Base-by-base conservation (phyloP, 2,329 filamentous ascomycete species). In the Cephalotrichum gorgonifer region DNA sequence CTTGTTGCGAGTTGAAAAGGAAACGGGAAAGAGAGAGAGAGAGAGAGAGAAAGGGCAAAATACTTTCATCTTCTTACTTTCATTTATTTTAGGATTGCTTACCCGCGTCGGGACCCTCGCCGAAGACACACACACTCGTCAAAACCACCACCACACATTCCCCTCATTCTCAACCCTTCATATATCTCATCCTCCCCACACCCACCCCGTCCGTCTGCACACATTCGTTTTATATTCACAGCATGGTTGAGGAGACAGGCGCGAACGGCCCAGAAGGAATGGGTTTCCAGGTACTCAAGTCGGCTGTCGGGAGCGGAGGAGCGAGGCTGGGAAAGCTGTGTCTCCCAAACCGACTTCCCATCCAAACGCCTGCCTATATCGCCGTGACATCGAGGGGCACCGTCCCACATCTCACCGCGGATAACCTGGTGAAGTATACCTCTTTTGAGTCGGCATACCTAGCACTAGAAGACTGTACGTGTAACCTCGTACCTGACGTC, bases 401-500 rank as follows among this genome's bases (percentile, higher is more conserved):
- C 2, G 72, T 97, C 31, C 89, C 93, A 47, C 93, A 98, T 68
- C 68, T 98, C 54, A 86, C 90, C 3, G 90, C 89, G 35, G 93
- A 98, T 70, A 85, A 85, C 53, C 72, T 93, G 55, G 64, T 68
- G 38, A 82, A 79, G 49, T 73, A 85, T 58, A 81, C 83, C 1
- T 63, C 75, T 5, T 72, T 94, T 51, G 70, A 72, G 26, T 86
- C 85, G 25, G 74, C 87, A 3, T 95, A 95, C 62, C 72, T 93
- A 59, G 87, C 85, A 1, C 70, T 97, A 26, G 93, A 98, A 72
- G 93, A 98, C 65, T 97, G 93, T 96, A 74, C 66, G 86, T 46
- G n/a, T n/a, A n/a, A n/a, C n/a, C n/a, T n/a, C n/a, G n/a, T n/a
- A n/a, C n/a, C n/a, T n/a, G n/a, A n/a, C n/a, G n/a, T n/a, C n/a